Conservation (phyloP, 257 asterid species). For the Salvia rosmarinus region DNA sequence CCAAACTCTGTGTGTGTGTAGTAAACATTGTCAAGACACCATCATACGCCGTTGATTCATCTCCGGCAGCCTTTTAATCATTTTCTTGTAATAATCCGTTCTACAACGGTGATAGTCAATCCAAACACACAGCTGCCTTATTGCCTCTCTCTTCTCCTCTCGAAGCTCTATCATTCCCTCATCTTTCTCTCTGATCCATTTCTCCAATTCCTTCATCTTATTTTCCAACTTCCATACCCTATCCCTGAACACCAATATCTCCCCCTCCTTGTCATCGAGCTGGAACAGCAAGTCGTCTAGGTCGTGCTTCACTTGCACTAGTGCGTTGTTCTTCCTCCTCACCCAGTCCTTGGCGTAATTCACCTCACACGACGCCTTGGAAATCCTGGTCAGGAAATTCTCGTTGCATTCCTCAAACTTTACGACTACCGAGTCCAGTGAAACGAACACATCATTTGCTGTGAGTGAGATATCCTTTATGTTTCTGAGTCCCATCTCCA, state of each 20-base stretch:
- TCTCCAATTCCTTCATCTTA: constrained; percentile 73
- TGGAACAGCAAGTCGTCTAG: constrained; percentile 57
- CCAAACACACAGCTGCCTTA: constrained; percentile 89
- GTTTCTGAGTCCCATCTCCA: constrained; percentile 36
- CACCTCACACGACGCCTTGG: constrained; percentile 76
- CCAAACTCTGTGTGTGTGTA: background rate
- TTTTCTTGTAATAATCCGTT: constrained; percentile 72
- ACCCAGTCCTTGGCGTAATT: constrained; percentile 73
- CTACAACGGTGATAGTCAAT: constrained; percentile 84
- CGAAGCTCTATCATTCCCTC: constrained; percentile 64
- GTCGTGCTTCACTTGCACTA: constrained; percentile 52
- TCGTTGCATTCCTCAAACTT: constrained; percentile 63
- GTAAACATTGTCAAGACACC: constrained; percentile 22
- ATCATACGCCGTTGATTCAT: constrained; percentile 37
- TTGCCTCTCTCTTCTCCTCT: constrained; percentile 92
- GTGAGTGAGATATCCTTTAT: constrained; percentile 52
- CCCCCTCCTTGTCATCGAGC: constrained; percentile 71
- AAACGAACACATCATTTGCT: constrained; percentile 50
- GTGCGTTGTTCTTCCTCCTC: constrained; percentile 61
- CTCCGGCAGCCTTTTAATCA: constrained; percentile 59
- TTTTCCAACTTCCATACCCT: constrained; percentile 70
- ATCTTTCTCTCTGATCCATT: constrained; percentile 55
- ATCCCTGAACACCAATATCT: constrained; percentile 64
- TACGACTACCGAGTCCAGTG: constrained; percentile 52
- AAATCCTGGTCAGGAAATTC: constrained; percentile 67